Evolutionary conservation across 768 basidiomycete species (phyloP), one percentile per base, ranked within the genome.

Genomic region (Hygrocybe coccinea): DNA sequence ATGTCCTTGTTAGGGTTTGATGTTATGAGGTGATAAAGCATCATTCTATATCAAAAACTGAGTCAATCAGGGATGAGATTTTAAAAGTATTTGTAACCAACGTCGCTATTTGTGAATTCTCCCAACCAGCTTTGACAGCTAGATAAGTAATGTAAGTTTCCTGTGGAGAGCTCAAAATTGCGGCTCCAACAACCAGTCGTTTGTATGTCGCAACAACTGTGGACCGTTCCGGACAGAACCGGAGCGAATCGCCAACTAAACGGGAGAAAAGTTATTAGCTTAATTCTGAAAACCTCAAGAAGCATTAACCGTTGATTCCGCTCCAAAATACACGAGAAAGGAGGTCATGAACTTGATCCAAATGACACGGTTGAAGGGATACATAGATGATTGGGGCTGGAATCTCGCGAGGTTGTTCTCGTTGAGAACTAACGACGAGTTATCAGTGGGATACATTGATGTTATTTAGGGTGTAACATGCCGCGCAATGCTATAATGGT

Each of bases 131-230:
- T 61, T 79, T 84, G 49, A 92, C 90, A 37, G 78, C 85, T 14
- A 92, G 76, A 59, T 90, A 92, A 17, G 88, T 90, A 52, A 92
- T 89, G 62, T 92, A 92, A 2, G 87, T 85, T 65, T 90, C 87
- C 48, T 79, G 79, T 0, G 90, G 90, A 21, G 87, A 89, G 66
- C 84, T 89, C 56, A 91, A 70, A 87, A 15, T 81, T 69, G 25
- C 55, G 12, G 25, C 79, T 14, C 90, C 90, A 7, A 91, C 77
- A 5, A 92, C 87, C 10, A 90, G 73, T 48, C 71, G 69, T 56
- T 83, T 85, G 69, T 90, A 90, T 56, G 74, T 76, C 3, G 87
- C 89, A 24, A 92, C 73, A n/a, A 92, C 77, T 0, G 89, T 91
- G 44, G 82, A 87, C 35, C 78, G 79, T 61, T 89, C 87, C 1